Percentiles rank a stretch among this genome's conserved stretches.
phyloP scores from a whole-genome alignment of 1,139 yeast genomes.

The Candida sp. region DNA sequence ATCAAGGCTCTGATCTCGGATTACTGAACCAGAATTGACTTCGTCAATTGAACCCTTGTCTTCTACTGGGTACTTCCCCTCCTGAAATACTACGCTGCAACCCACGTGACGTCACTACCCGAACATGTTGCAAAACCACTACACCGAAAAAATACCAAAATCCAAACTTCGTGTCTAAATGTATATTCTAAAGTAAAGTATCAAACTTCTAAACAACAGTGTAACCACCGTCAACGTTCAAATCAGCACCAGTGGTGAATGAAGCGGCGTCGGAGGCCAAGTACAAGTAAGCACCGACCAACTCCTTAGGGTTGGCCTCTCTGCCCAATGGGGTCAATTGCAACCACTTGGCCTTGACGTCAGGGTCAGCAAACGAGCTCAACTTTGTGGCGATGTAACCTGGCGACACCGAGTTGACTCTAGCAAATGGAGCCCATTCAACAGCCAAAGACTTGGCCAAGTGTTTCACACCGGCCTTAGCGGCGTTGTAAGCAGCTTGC shows the following conservation, averaged over 20 bases:
- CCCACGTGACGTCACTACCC: background rate
- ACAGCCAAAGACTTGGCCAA: slow-evolving; percentile 54
- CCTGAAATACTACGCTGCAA: too few species aligned
- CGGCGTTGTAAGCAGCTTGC: slow-evolving; percentile 59
- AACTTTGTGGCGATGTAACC: slow-evolving; percentile 60
- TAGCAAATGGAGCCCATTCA: slow-evolving; percentile 56
- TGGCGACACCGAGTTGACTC: slow-evolving; percentile 59
- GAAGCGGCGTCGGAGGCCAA: slow-evolving; percentile 53
- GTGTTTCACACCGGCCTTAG: slow-evolving; percentile 57
- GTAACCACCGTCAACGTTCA: slow-evolving; percentile 67
- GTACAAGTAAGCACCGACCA: slow-evolving; percentile 58
- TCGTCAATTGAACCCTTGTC: too few species aligned
- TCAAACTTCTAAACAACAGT: slow-evolving; percentile 35
- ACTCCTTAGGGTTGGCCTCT: slow-evolving; percentile 58
- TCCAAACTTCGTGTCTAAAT: background rate
- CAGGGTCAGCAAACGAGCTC: slow-evolving; percentile 42
- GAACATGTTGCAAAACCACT: background rate
- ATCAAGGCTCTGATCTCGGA: too few species aligned
- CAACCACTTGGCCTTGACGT: slow-evolving; percentile 33
- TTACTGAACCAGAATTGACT: too few species aligned
- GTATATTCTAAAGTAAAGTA: background rate
- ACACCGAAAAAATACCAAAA: slow-evolving; percentile 23
- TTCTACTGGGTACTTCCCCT: too few species aligned
- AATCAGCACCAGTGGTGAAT: slow-evolving; percentile 55
- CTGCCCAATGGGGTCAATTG: slow-evolving; percentile 55